Evolutionary conservation across 2,329 filamentous ascomycete species (phyloP), one percentile per base, ranked within the genome.

Genomic region (Blastomyces emzantsi): DNA sequence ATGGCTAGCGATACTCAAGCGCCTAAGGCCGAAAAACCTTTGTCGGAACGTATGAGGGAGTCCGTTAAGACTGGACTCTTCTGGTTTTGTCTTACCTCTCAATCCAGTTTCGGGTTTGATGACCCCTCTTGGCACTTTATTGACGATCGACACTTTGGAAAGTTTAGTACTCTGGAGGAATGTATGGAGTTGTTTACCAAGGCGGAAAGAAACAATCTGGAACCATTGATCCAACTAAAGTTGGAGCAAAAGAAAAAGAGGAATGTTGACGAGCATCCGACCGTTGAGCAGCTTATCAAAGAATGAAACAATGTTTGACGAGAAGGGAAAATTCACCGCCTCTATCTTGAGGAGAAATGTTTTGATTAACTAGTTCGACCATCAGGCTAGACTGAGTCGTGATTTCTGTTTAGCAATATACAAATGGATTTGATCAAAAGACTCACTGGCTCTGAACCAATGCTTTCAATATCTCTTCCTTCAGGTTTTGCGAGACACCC

Each of bases 391-490:
- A 47, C 22, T 52, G 49, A 52, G 22, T 30, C 28, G 49, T 1
- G 49, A 52, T 52, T 52, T 13, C 25, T 19, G 33, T 36, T 22
- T 47, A 3, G 7, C 8, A 47, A 22, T 47, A 52, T 28, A 52
- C 17, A 30, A 4, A 28, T 28, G 15, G 15, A 52, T 30, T 52
- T 52, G 49, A 52, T 28, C 49, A 5, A 52, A 17, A 36, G 54
- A n/a, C 54, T 39, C 25, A 56, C 2, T 6, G 28, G 54, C 54
- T 56, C 54, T 19, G 30, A 36, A 57, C 19, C 30, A 57, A 15
- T n/a, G 28, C 54, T 33, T 57, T 39, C 54, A 57, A 57, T 57
- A 57, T 57, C 2, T 56, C 54, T 56, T 39, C 33, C 17, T 13
- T 56, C 30, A n/a, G n/a, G 30, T 56, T 56, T 39, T 33, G 25